phyloP scores from a whole-genome alignment of 768 basidiomycete genomes.

The Boletus sp. region DNA sequence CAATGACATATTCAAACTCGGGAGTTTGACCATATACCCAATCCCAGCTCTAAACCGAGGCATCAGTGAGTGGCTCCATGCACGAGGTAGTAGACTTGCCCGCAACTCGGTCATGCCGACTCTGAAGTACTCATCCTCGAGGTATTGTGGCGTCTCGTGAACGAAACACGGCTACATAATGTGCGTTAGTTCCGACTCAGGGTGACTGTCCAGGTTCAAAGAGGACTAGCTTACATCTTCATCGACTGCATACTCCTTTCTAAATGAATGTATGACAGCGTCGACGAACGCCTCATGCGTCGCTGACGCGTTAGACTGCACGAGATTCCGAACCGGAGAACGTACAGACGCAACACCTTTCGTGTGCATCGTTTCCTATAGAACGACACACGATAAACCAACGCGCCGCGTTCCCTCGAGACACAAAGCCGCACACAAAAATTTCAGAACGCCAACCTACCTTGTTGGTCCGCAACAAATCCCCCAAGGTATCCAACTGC shows the following conservation, averaged over 20 bases:
- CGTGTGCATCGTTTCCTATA: conserved; percentile 74
- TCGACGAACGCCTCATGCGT: conserved; percentile 70
- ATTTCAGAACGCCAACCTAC: conserved; percentile 37
- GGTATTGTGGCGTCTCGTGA: conserved; percentile 45
- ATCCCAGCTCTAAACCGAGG: conserved; percentile 72
- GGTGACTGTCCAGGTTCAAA: background rate
- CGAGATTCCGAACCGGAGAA: conserved; percentile 87
- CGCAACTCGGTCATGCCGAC: conserved; percentile 72
- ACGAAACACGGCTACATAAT: conserved; percentile 40
- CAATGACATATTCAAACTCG: conserved; percentile 73
- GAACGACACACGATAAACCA: background rate
- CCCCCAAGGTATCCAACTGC: conserved; percentile 64
- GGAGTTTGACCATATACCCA: conserved; percentile 95
- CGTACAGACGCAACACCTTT: conserved; percentile 89
- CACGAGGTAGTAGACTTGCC: conserved; percentile 38
- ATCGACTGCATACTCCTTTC: conserved; percentile 47
- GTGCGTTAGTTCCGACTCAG: background rate
- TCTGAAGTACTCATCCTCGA: conserved; percentile 56
- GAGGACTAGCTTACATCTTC: conserved; percentile 30
- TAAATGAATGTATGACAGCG: conserved; percentile 70
- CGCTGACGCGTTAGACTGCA: conserved; percentile 46
- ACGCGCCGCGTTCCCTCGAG: background rate
- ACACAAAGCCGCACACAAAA: background rate
- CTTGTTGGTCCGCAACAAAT: conserved; percentile 65
- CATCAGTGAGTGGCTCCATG: background rate